Conservation (phyloP, 176 grass and related monocot species). For the Phoenix dactylifera region DNA sequence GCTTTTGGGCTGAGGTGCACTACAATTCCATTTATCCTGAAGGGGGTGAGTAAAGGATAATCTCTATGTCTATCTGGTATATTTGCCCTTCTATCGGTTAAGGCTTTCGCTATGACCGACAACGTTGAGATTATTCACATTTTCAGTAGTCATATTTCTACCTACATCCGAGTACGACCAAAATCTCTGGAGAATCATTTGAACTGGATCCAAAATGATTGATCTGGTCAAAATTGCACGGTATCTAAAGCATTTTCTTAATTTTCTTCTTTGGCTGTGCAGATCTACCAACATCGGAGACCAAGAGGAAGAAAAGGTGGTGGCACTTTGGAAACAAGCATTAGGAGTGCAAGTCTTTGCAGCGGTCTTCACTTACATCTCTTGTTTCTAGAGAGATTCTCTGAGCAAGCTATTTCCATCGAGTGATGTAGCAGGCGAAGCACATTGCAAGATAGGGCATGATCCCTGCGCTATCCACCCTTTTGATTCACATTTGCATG, state of each 20-base stretch:
- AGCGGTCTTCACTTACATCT: slow-evolving; percentile 7
- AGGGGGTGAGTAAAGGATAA: slow-evolving; percentile 30
- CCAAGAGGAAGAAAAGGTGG: slow-evolving; percentile 57
- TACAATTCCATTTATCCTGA: slow-evolving; percentile 64
- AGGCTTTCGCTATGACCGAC: too few relatives aligned
- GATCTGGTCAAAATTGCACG: too few relatives aligned
- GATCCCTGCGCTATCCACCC: too few relatives aligned
- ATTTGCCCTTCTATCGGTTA: too few relatives aligned
- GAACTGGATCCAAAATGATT: too few relatives aligned
- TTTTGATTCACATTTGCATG: too few relatives aligned
- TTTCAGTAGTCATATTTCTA: too few relatives aligned
- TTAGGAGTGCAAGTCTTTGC: slow-evolving; percentile 13
- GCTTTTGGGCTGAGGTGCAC: slow-evolving; percentile 71
- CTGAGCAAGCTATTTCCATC: not conserved
- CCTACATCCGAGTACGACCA: too few relatives aligned
- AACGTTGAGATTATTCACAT: too few relatives aligned
- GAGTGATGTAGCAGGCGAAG: too few relatives aligned
- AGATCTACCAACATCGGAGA: slow-evolving; percentile 38
- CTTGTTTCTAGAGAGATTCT: slow-evolving; percentile 16
- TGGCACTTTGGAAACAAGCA: slow-evolving; percentile 55
- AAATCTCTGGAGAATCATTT: too few relatives aligned
- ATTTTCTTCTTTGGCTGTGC: slow-evolving; percentile 9
- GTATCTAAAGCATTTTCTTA: not conserved
- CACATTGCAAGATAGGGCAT: too few relatives aligned
- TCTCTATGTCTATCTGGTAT: not conserved